Percentiles rank a stretch among this genome's conserved stretches.
These are phyloP conservation scores for Phytophthora citrophthora DNA, from an alignment of 352 stramenopile species.

Conservation along the genomic window DNA sequence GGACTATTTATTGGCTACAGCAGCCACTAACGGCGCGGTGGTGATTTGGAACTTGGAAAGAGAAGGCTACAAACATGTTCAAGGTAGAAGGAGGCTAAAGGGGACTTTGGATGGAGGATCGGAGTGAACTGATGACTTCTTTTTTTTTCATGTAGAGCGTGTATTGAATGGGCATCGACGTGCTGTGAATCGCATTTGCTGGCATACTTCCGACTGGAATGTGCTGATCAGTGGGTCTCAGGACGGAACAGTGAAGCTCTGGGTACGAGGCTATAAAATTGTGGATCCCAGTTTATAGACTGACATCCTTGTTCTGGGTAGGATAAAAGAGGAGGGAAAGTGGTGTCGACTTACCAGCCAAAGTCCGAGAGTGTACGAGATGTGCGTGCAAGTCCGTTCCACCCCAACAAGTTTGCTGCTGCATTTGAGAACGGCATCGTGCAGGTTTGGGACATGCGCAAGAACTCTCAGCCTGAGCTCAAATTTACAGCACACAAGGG, in stretches of 20 bases:
- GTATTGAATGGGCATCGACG: slow-evolving; percentile 83
- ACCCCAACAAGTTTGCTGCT: slow-evolving; percentile 79
- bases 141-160: slow-evolving; percentile 49
- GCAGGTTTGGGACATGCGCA: slow-evolving; percentile 89
- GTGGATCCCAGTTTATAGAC: too few species aligned
- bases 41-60: slow-evolving; percentile 90
- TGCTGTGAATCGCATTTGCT: slow-evolving; percentile 90
- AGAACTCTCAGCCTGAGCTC: slow-evolving; percentile 79
- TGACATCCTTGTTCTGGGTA: slow-evolving; percentile 10
- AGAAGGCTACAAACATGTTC: slow-evolving; percentile 88
- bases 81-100: slow-evolving; percentile 48
- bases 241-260: slow-evolving; percentile 89
- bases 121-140: not conserved
- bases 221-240: slow-evolving; percentile 88
- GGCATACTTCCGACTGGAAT: slow-evolving; percentile 82
- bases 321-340: slow-evolving; percentile 79
- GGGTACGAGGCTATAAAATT: slow-evolving; percentile 43
- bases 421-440: slow-evolving; percentile 90
- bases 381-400: slow-evolving; percentile 77
- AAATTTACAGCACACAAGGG: slow-evolving; percentile 91
- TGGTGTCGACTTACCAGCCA: slow-evolving; percentile 79
- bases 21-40: slow-evolving; percentile 83
- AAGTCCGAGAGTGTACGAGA: slow-evolving; percentile 89
- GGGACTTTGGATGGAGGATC: not conserved
- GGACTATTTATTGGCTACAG: slow-evolving; percentile 85